Conservation (phyloP, 2,329 filamentous ascomycete species). For the Epichloe baconii region DNA sequence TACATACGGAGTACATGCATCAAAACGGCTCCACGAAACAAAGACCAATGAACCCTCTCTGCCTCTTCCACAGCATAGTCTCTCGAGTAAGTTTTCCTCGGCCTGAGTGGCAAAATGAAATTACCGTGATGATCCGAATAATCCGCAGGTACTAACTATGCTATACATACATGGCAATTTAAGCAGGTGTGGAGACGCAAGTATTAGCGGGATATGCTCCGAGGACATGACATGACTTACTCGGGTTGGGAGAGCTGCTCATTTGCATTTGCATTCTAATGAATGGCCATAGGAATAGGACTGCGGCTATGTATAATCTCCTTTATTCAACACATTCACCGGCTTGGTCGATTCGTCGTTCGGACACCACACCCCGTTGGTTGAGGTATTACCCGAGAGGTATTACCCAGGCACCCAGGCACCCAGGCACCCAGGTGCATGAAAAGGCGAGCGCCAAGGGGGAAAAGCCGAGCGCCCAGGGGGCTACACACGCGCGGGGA, state of each 20-base stretch:
- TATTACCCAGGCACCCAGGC: no score
- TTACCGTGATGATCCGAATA: neutral
- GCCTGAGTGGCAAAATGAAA: neutral
- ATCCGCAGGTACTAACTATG: neutral
- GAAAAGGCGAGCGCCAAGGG: neutral
- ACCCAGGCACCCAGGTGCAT: no score
- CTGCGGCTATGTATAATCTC: no score
- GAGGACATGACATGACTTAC: no score
- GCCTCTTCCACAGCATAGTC: neutral
- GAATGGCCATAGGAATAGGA: no score
- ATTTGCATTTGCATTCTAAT: no score
- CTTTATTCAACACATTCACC: no score
- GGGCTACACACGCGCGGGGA: neutral
- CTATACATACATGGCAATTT: neutral
- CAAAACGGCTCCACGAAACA: neutral
- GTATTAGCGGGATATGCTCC: no score
- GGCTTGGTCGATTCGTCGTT: no score
- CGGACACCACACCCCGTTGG: no score
- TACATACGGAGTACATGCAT: no score
- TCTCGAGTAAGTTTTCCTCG: neutral
- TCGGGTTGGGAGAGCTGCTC: no score
- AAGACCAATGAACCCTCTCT: neutral
- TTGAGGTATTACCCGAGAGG: neutral
- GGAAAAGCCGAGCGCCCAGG: neutral
- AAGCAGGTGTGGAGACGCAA: neutral